phyloP scores from a whole-genome alignment of 2,329 filamentous ascomycete species.

The Ascochyta lentis region DNA sequence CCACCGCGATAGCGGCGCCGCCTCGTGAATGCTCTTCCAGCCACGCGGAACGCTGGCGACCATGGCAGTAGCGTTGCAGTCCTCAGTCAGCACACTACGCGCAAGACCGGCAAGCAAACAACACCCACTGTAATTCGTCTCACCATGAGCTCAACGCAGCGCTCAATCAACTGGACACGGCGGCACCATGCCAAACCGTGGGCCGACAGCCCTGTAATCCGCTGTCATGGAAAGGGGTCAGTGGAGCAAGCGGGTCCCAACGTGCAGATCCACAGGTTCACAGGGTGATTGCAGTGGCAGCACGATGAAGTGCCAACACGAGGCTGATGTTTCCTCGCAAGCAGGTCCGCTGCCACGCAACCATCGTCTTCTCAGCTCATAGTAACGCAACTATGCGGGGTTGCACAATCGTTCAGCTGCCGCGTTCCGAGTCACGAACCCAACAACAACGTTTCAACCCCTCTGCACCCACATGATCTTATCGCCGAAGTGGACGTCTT shows the following conservation, averaged over 20 bases:
- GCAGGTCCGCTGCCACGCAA: conserved; percentile 2
- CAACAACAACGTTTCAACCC: conserved; percentile 2
- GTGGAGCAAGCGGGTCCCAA: conserved; percentile 5
- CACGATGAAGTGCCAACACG: conserved; percentile 5
- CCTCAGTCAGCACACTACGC: not conserved
- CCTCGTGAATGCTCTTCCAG: not conserved
- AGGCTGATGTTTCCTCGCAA: conserved; percentile 7
- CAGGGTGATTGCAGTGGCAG: conserved; percentile 12
- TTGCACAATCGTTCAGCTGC: conserved; percentile 8
- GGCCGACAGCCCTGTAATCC: conserved; percentile 9
- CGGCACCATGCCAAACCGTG: conserved; percentile 4
- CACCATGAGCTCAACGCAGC: not conserved
- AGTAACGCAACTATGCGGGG: conserved; percentile 3
- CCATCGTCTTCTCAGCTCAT: conserved; percentile 2
- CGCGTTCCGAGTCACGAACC: not conserved
- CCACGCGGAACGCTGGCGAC: not conserved
- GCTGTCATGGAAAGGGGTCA: conserved; percentile 8
- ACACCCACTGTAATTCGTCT: not conserved
- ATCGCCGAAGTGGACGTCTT: not conserved
- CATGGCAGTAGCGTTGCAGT: not conserved
- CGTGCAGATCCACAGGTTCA: conserved; percentile 16
- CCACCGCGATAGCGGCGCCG: conserved; percentile 1
- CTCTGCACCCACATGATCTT: conserved; percentile 6
- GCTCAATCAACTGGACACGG: conserved; percentile 13
- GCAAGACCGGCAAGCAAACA: not conserved